phyloP scores from a whole-genome alignment of 2,329 filamentous ascomycete species.

The Parastagonospora nodorum region DNA sequence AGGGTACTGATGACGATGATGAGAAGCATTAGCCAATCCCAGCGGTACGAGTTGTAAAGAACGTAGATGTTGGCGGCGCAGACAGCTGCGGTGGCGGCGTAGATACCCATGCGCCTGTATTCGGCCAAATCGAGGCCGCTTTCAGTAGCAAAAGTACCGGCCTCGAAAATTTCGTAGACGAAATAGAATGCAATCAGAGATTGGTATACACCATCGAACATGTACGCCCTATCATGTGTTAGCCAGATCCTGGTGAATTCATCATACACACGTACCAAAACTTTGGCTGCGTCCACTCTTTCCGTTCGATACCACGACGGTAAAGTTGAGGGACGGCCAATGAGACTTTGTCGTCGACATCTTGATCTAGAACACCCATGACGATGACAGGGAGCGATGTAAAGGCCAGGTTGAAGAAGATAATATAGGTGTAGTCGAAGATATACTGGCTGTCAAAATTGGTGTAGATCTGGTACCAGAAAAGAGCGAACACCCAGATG shows the following conservation, averaged over 20 bases:
- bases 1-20: conserved; percentile 82
- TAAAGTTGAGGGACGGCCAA: conserved; percentile 95
- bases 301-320: conserved; percentile 89
- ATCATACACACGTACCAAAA: conserved; percentile 76
- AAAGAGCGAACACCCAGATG: conserved; percentile 93
- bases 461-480: conserved; percentile 97
- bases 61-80: conserved; percentile 93
- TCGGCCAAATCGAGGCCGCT: conserved; percentile 79
- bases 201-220: conserved; percentile 93
- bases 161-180: conserved; percentile 77
- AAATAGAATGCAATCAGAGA: conserved; percentile 93
- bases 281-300: conserved; percentile 94
- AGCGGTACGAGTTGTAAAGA: conserved; percentile 93
- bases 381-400: conserved; percentile 93
- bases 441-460: conserved; percentile 97
- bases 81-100: conserved; percentile 82
- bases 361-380: conserved; percentile 96
- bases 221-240: conserved; percentile 66
- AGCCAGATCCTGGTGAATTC: conserved; percentile 6
- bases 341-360: conserved; percentile 92
- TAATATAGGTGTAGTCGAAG: conserved; percentile 97
- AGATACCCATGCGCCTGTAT: conserved; percentile 81
- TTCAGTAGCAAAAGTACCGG: conserved; percentile 70
- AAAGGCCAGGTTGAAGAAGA: conserved; percentile 95
- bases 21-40: conserved; percentile 94